Evolutionary conservation across 352 stramenopile species (phyloP).

Genomic region (Globisporangium spinosum): DNA sequence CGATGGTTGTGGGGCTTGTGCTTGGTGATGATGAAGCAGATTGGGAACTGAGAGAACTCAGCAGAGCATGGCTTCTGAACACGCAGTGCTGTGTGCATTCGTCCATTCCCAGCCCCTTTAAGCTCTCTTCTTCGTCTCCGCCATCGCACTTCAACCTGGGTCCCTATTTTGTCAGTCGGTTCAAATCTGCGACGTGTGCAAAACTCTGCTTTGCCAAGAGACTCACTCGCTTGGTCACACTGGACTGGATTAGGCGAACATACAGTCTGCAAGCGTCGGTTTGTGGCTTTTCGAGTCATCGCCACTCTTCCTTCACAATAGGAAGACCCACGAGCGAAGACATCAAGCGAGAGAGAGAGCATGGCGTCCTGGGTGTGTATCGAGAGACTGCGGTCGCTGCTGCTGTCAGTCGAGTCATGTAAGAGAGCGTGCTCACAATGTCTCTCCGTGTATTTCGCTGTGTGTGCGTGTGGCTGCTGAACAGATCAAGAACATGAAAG

Average conservation of each 20-base stretch:
- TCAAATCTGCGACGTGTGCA: slow-evolving; percentile 7
- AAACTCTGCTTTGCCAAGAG: background rate
- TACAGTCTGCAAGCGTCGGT: background rate
- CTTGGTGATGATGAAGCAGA: background rate
- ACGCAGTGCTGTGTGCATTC: background rate
- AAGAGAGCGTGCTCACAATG: background rate
- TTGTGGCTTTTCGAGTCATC: slow-evolving; percentile 1
- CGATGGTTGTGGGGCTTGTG: background rate
- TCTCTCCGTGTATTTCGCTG: background rate
- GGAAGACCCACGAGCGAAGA: background rate
- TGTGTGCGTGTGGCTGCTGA: background rate
- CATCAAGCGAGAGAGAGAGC: background rate
- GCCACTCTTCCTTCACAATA: background rate
- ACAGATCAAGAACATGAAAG: slow-evolving; percentile 76
- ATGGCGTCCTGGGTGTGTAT: slow-evolving; percentile 43
- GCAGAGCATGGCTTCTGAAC: background rate
- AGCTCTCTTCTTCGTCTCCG: no score
- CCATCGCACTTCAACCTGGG: slow-evolving; percentile 1
- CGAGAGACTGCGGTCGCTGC: background rate
- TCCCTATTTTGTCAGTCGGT: background rate
- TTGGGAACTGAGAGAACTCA: background rate
- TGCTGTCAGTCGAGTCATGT: no score
- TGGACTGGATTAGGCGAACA: background rate
- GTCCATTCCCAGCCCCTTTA: background rate
- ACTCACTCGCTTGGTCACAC: background rate